A percentile compares a stretch with the other conserved stretches of the same genome.
These are phyloP conservation scores for Trametes polyzona DNA, from an alignment of 1,284 basidiomycete species.

Conservation along the genomic window DNA sequence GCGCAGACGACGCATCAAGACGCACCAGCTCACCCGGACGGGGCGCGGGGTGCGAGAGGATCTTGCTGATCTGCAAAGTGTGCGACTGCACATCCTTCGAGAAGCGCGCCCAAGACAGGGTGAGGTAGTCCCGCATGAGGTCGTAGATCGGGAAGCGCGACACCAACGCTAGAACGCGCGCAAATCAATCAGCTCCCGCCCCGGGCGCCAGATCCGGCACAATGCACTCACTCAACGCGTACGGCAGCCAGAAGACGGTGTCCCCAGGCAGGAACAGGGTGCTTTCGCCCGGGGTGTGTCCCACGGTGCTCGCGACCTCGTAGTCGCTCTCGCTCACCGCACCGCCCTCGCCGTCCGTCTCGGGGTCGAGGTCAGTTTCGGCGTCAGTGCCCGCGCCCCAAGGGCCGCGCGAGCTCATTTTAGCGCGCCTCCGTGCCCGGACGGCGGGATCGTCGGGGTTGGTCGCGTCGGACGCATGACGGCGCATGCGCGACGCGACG, in stretches of 20 bases:
- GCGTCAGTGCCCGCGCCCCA: conserved; percentile 57
- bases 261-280: conserved; percentile 85
- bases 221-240: conserved; percentile 77
- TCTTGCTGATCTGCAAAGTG: conserved; percentile 83
- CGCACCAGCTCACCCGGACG: conserved; percentile 85
- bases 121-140: conserved; percentile 90
- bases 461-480: conserved; percentile 52
- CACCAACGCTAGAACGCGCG: conserved; percentile 63
- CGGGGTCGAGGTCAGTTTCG: conserved; percentile 76
- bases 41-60: conserved; percentile 82
- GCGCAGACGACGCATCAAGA: conserved; percentile 74
- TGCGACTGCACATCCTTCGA: conserved; percentile 90
- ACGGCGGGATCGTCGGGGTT: conserved; percentile 54
- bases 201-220: conserved; percentile 8
- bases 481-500: conserved; percentile 63
- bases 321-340: conserved; percentile 83
- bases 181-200: conserved; percentile 2
- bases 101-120: conserved; percentile 91
- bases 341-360: conserved; percentile 57
- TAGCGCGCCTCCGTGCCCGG: conserved; percentile 58
- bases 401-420: conserved; percentile 63
- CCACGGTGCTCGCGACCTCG: conserved; percentile 74
- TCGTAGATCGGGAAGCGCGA: conserved; percentile 93
- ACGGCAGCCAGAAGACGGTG: conserved; percentile 92
- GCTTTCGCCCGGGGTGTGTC: conserved; percentile 82